Base-by-base conservation (phyloP, 1,284 basidiomycete genomes). In the Athelia sp. region DNA sequence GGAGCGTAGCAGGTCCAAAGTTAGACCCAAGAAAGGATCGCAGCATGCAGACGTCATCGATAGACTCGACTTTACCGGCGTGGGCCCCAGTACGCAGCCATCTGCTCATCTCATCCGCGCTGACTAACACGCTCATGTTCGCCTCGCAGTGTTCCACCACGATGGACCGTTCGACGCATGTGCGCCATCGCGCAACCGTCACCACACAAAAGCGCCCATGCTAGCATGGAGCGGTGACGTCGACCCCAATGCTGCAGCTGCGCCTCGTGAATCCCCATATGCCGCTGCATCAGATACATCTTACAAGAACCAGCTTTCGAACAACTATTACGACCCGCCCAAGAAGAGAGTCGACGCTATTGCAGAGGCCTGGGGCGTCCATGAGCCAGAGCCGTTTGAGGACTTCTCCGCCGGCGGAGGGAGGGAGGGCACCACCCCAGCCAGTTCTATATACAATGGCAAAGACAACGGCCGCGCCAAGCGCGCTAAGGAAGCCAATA, bases 131-230 rank as follows among this genome's bases (percentile, higher is more conserved):
- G 26, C 26, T 4, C 26, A 29, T 13, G 26, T 13, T 29, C 13
- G 26, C 26, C 26, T 9, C 15, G 32, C 56, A 91, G 88, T 88
- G 79, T 89, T 91, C 69, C 89, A 92, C 61, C 90, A 92, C 59
- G 90, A 92, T 61, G 89, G 90, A 21, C 89, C 89, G 6, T 92
- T 92, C 62, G 89, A 92, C 63, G 90, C 90, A 23, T 91, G 88
- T 61, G 88, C 89, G 1, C 90, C 90, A 1, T 90, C 88, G 50
- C 84, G 90, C 59, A 92, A 92, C 68, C 81, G 82, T 44, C 82
- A 88, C 59, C 80, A 76, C 59, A 79, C 75, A 61, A 85, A 81
- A 62, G 89, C 90, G 11, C 89, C 89, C 44, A 86, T 92, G 81
- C 73, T 81, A 56, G 87, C 89, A 21, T 92, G 89, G 84, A 76